These are phyloP conservation scores for Flaveria floridana DNA, from an alignment of 140 eudicot genomes.

Conservation along the genomic window DNA sequence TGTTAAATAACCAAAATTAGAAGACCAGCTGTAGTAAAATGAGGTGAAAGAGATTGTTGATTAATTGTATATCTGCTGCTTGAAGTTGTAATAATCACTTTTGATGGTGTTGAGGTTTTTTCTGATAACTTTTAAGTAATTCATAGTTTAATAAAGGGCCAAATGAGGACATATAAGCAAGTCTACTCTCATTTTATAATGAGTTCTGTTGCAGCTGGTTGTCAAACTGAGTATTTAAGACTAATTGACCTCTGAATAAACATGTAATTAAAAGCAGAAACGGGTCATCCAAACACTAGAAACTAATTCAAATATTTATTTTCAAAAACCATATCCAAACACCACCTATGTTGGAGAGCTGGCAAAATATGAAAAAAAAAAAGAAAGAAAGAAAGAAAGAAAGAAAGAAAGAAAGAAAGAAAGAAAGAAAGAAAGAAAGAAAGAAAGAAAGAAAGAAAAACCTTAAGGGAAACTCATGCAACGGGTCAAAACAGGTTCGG, in stretches of 20 bases:
- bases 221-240: neutral
- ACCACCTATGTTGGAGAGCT: neutral
- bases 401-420: too few relatives aligned
- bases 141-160: neutral
- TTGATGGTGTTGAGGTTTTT: neutral
- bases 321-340: neutral
- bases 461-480: neutral
- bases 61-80: neutral
- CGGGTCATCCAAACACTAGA: neutral
- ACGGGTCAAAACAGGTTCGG: neutral
- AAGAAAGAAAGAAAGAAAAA: too few relatives aligned
- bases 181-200: neutral
- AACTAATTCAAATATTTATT: neutral
- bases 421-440: too few relatives aligned
- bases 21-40: neutral
- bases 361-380: too few relatives aligned
- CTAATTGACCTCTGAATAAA: neutral
- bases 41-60: neutral
- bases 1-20: neutral
- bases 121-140: neutral
- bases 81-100: slow-evolving; percentile 5
- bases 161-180: slow-evolving; percentile 7
- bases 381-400: too few relatives aligned
- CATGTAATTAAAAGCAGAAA: neutral
- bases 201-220: neutral